phyloP scores from a whole-genome alignment of 2,329 filamentous ascomycete species.

The Trichoderma aggressivum region DNA sequence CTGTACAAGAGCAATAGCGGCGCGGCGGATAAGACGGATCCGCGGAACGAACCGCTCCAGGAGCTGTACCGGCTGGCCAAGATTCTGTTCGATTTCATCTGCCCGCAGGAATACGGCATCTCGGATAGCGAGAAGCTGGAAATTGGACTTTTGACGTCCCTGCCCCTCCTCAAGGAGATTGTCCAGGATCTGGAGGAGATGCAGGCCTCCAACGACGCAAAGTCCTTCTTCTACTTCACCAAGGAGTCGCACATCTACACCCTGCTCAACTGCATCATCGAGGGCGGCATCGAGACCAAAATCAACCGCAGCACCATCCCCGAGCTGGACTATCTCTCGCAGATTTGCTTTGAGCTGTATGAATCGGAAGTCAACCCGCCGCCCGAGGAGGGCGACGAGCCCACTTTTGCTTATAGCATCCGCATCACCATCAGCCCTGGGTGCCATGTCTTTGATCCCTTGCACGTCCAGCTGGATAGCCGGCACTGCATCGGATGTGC shows the following conservation, averaged over 20 bases:
- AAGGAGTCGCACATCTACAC: slow-evolving; percentile 99
- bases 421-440: slow-evolving; percentile 93
- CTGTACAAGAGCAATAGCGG: slow-evolving; percentile 73
- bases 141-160: slow-evolving; percentile 88
- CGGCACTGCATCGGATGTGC: slow-evolving; percentile 95
- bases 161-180: slow-evolving; percentile 93
- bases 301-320: slow-evolving; percentile 94
- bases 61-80: slow-evolving; percentile 94
- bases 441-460: slow-evolving; percentile 92
- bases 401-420: slow-evolving; percentile 89
- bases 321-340: slow-evolving; percentile 93
- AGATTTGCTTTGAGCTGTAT: slow-evolving; percentile 97
- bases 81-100: slow-evolving; percentile 96
- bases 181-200: slow-evolving; percentile 96
- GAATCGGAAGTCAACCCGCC: slow-evolving; percentile 75
- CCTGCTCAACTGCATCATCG: slow-evolving; percentile 92
- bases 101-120: slow-evolving; percentile 97
- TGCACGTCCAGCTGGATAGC: slow-evolving; percentile 94
- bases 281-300: slow-evolving; percentile 95
- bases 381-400: slow-evolving; percentile 50
- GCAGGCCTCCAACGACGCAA: slow-evolving; percentile 89
- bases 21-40: slow-evolving; percentile 70
- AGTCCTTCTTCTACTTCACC: slow-evolving; percentile 98
- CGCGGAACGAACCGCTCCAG: slow-evolving; percentile 79
- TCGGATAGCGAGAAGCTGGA: slow-evolving; percentile 96